A percentile compares a stretch with the other conserved stretches of the same genome.
Conservation (phyloP, 495 filamentous ascomycete genomes). For the Halenospora varia region DNA sequence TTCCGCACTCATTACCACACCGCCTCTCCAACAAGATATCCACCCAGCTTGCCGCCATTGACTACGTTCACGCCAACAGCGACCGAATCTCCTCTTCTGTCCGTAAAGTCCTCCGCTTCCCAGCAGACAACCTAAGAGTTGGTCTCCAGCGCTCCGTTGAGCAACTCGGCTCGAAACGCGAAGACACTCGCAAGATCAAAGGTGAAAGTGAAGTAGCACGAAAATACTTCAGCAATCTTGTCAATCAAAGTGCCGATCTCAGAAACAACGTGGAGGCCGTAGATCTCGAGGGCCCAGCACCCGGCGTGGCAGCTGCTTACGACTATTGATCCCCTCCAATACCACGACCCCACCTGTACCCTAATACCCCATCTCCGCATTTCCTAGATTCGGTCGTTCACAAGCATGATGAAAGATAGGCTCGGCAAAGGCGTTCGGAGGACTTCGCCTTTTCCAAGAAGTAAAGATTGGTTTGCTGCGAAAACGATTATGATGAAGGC, state of each 20-base stretch:
- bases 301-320: slow-evolving; percentile 21
- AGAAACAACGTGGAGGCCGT: slow-evolving; percentile 59
- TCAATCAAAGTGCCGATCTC: slow-evolving; percentile 69
- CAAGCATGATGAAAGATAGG: background rate
- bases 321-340: slow-evolving; percentile 10
- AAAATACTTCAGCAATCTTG: slow-evolving; percentile 85
- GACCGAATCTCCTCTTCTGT: slow-evolving; percentile 77
- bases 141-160: slow-evolving; percentile 79
- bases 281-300: slow-evolving; percentile 24
- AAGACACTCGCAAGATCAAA: slow-evolving; percentile 74
- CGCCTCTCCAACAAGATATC: slow-evolving; percentile 84
- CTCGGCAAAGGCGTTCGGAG: background rate
- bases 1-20: slow-evolving; percentile 82
- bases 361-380: background rate
- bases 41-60: slow-evolving; percentile 67
- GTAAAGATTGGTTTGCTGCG: background rate
- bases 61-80: slow-evolving; percentile 89
- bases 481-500: background rate
- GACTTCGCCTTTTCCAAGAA: background rate
- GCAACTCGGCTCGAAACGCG: slow-evolving; percentile 68
- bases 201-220: slow-evolving; percentile 70
- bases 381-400: background rate
- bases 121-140: slow-evolving; percentile 75
- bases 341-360: background rate
- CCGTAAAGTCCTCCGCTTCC: slow-evolving; percentile 79